A percentile compares a stretch with the other conserved stretches of the same genome.
Conservation (phyloP, 2,329 filamentous ascomycete species). For the Botrytis hyacinthi region DNA sequence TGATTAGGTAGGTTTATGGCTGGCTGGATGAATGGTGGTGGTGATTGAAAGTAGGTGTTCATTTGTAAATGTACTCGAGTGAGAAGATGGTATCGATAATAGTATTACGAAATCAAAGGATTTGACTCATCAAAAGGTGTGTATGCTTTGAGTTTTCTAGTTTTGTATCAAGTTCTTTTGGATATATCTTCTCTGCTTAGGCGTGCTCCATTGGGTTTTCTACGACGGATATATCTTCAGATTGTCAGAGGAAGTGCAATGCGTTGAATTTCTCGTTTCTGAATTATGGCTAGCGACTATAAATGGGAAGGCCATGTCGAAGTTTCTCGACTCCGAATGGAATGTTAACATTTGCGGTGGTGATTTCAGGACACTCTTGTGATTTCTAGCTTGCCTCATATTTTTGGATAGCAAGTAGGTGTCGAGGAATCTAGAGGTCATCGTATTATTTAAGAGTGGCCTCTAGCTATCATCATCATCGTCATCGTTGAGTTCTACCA, state of each 20-base stretch:
- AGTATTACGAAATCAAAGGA: no score
- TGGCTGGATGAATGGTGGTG: no score
- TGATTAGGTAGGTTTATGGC: no score
- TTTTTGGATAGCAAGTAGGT: background rate
- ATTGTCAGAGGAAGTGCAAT: background rate
- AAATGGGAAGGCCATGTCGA: background rate
- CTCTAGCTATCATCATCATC: background rate
- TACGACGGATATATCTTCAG: background rate
- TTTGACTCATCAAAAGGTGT: background rate
- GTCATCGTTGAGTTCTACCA: background rate
- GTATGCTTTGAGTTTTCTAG: background rate
- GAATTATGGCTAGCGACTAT: background rate
- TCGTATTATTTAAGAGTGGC: background rate
- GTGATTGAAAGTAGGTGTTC: no score
- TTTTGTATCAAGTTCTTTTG: background rate
- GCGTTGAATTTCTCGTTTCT: background rate
- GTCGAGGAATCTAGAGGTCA: background rate
- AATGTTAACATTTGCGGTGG: no score
- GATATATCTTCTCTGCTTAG: background rate
- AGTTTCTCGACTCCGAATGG: background rate
- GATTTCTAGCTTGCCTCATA: background rate
- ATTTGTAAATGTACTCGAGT: no score
- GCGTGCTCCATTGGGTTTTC: accelerated
- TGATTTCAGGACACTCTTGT: background rate
- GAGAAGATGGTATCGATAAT: no score